Percentiles rank a stretch among this genome's conserved stretches.
Evolutionary conservation across 1,284 basidiomycete species (phyloP).

Genomic region (Prillingera fragicola): DNA sequence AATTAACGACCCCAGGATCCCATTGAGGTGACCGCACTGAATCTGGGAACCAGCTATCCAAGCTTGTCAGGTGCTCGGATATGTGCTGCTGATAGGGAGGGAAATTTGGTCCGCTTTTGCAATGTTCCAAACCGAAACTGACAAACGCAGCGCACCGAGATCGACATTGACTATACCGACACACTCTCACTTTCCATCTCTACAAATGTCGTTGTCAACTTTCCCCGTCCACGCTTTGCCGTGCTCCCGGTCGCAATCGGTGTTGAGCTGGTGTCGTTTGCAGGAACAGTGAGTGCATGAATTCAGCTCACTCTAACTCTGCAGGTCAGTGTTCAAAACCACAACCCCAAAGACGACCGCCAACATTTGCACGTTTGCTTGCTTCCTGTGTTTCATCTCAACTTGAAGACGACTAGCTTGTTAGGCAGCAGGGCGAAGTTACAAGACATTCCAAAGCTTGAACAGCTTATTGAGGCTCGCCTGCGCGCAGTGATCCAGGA

Average conservation of each 20-base stretch:
- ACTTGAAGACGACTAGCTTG: constrained; percentile 53
- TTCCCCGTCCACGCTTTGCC: constrained; percentile 55
- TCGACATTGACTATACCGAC: constrained; percentile 56
- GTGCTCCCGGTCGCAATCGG: constrained; percentile 54
- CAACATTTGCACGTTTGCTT: constrained; percentile 52
- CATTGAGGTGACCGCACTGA: constrained; percentile 54
- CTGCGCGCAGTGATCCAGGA: constrained; percentile 52
- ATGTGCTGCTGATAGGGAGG: constrained; percentile 53
- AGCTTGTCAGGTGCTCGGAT: constrained; percentile 53
- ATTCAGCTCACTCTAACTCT: too few relatives aligned
- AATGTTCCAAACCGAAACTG: too few relatives aligned
- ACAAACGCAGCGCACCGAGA: constrained; percentile 51
- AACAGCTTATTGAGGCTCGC: constrained; percentile 54
- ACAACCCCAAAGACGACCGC: constrained; percentile 35
- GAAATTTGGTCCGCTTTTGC: too few relatives aligned
- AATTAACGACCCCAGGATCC: constrained; percentile 46
- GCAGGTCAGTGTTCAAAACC: constrained; percentile 42
- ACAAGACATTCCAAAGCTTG: constrained; percentile 58
- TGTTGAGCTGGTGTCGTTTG: constrained; percentile 53
- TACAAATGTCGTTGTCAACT: constrained; percentile 55
- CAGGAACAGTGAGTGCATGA: too few relatives aligned
- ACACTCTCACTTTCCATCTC: constrained; percentile 52
- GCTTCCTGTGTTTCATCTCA: constrained; percentile 56
- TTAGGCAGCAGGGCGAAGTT: constrained; percentile 56
- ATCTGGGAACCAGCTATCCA: constrained; percentile 53